Evolutionary conservation across 805 yeast species (phyloP).

Genomic region (Barnettozyma vustinii): DNA sequence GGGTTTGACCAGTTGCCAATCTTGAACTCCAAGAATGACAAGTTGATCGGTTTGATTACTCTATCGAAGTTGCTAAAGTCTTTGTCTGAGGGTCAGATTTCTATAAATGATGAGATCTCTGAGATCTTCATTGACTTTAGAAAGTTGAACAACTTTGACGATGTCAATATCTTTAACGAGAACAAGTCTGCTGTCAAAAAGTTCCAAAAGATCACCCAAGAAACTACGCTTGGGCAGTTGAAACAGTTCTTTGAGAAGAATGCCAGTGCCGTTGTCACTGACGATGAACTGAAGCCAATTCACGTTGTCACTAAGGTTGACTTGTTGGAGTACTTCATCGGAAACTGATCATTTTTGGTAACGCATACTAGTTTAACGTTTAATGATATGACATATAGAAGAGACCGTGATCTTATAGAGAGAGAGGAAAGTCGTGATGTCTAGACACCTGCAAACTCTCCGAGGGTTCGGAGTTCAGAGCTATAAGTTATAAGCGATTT

Average conservation of each 20-base stretch:
- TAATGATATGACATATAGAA: neutral
- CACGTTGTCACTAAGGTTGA: slow-evolving; percentile 89
- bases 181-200: slow-evolving; percentile 58
- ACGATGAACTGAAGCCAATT: slow-evolving; percentile 60
- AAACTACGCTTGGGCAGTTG: slow-evolving; percentile 61
- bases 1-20: slow-evolving; percentile 88
- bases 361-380: neutral
- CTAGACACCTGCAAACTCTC: neutral
- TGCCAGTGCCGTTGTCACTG: slow-evolving; percentile 80
- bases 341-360: neutral
- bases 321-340: slow-evolving; percentile 47
- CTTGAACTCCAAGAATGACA: slow-evolving; percentile 39
- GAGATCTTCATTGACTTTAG: slow-evolving; percentile 70
- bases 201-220: slow-evolving; percentile 59
- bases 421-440: neutral
- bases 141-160: slow-evolving; percentile 53
- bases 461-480: neutral
- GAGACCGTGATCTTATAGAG: neutral
- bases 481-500: neutral
- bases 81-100: slow-evolving; percentile 55
- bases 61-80: slow-evolving; percentile 65
- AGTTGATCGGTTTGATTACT: slow-evolving; percentile 71
- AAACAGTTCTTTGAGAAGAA: slow-evolving; percentile 79
- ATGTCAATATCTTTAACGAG: slow-evolving; percentile 58
- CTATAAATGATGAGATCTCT: slow-evolving; percentile 49